Conservation (phyloP, 345 rosid genomes). For the Gossypium anomalum region DNA sequence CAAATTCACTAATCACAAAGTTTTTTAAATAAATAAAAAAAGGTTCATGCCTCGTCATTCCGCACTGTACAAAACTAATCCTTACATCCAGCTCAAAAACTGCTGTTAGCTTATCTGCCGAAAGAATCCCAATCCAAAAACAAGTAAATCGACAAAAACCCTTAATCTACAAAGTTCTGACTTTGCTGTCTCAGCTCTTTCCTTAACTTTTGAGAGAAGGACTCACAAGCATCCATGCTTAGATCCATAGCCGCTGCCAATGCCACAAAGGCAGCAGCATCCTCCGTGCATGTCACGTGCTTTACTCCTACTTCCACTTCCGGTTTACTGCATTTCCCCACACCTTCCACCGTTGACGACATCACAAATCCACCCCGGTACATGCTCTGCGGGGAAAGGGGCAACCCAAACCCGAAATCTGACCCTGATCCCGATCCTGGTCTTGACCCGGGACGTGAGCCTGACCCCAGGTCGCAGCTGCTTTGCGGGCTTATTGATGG, state of each 20-base stretch:
- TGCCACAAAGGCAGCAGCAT: slow-evolving; percentile 91
- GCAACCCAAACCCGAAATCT: slow-evolving; percentile 32
- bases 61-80: slow-evolving; percentile 12
- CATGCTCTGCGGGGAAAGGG: slow-evolving; percentile 21
- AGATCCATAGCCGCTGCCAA: slow-evolving; percentile 94
- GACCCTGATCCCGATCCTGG: slow-evolving; percentile 78
- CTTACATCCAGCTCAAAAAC: slow-evolving; percentile 15
- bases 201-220: slow-evolving; percentile 80
- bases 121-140: slow-evolving; percentile 18
- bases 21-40: neutral
- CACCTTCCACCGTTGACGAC: slow-evolving; percentile 77
- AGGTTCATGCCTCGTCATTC: neutral
- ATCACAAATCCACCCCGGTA: slow-evolving; percentile 65
- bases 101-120: slow-evolving; percentile 4
- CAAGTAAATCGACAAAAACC: slow-evolving; percentile 15
- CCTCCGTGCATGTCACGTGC: slow-evolving; percentile 97
- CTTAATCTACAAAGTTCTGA: slow-evolving; percentile 53
- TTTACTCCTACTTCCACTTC: slow-evolving; percentile 84
- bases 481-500: slow-evolving; percentile 71
- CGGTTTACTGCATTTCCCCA: slow-evolving; percentile 45
- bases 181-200: slow-evolving; percentile 67
- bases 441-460: slow-evolving; percentile 42
- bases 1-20: neutral
- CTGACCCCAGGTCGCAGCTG: slow-evolving; percentile 76
- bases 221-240: slow-evolving; percentile 82